Evolutionary conservation across 148 eudicot genomes (phyloP).

Genomic region (Arbutus unedo): DNA sequence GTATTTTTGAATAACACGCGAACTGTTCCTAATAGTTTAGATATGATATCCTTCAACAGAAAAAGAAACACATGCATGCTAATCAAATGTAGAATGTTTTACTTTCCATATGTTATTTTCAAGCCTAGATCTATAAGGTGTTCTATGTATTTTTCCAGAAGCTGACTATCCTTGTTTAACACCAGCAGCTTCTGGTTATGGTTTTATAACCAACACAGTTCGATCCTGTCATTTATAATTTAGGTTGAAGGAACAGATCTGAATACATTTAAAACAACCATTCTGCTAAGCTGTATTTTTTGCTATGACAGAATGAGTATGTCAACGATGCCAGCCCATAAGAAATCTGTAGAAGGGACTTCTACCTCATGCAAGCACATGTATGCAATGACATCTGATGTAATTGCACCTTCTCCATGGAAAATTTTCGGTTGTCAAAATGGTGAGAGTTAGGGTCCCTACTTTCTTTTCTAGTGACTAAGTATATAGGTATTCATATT

Average conservation of each 20-base stretch:
- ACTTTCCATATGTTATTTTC: constrained; percentile 6
- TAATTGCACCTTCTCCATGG: constrained; percentile 75
- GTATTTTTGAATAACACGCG: not conserved
- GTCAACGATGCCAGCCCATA: constrained; percentile 38
- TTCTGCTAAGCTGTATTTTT: not conserved
- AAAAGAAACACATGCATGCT: not conserved
- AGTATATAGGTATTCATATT: not conserved
- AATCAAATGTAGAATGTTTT: not conserved
- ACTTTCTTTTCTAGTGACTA: not conserved
- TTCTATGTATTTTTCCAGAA: not conserved
- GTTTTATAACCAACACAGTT: not conserved
- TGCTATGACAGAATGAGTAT: constrained; percentile 17
- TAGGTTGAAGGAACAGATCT: not conserved
- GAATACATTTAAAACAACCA: not conserved
- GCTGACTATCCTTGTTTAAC: not conserved
- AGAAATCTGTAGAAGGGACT: constrained; percentile 39
- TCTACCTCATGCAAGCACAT: constrained; percentile 38
- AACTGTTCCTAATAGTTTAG: not conserved
- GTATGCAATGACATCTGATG: constrained; percentile 64
- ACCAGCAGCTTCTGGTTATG: not conserved
- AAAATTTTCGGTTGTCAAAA: constrained; percentile 64
- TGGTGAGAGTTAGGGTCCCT: constrained; percentile 32
- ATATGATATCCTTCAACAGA: not conserved
- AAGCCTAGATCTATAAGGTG: not conserved
- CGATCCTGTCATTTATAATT: not conserved